These are phyloP conservation scores for Bipolaris gigantea DNA, from an alignment of 2,329 filamentous ascomycete genomes.

Conservation along the genomic window DNA sequence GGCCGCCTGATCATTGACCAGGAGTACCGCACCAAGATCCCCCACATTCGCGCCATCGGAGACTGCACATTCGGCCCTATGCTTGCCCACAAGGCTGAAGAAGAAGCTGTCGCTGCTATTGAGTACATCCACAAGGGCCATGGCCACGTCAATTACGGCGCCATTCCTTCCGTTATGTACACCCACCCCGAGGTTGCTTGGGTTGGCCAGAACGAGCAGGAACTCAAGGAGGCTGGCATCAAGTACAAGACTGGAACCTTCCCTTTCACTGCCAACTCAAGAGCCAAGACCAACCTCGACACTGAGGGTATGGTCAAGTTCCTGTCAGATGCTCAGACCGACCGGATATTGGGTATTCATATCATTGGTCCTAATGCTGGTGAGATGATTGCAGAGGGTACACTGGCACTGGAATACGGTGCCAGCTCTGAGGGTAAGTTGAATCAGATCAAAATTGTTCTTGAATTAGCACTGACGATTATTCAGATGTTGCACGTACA, in stretches of 20 bases:
- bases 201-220: constrained; percentile 97
- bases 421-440: constrained; percentile 88
- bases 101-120: constrained; percentile 91
- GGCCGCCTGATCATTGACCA: constrained; percentile 96
- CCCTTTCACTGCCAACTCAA: constrained; percentile 97
- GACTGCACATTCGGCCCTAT: constrained; percentile 97
- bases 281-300: constrained; percentile 98
- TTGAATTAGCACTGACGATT: constrained; percentile 17
- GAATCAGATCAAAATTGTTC: background rate
- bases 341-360: constrained; percentile 92
- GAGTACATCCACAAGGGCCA: constrained; percentile 98
- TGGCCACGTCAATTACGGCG: constrained; percentile 98
- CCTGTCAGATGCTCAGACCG: constrained; percentile 92
- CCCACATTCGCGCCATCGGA: constrained; percentile 95
- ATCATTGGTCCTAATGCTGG: constrained; percentile 95
- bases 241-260: constrained; percentile 93
- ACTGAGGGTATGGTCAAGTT: constrained; percentile 97
- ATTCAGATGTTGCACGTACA: constrained; percentile 61
- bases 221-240: constrained; percentile 84
- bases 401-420: constrained; percentile 93
- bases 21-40: constrained; percentile 96
- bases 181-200: constrained; percentile 97
- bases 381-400: constrained; percentile 99
- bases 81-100: constrained; percentile 99
- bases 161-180: constrained; percentile 99